Evolutionary conservation across 202 grass and related monocot genomes (phyloP), one percentile per base, ranked within the genome.

Genomic region (Zizania palustris): DNA sequence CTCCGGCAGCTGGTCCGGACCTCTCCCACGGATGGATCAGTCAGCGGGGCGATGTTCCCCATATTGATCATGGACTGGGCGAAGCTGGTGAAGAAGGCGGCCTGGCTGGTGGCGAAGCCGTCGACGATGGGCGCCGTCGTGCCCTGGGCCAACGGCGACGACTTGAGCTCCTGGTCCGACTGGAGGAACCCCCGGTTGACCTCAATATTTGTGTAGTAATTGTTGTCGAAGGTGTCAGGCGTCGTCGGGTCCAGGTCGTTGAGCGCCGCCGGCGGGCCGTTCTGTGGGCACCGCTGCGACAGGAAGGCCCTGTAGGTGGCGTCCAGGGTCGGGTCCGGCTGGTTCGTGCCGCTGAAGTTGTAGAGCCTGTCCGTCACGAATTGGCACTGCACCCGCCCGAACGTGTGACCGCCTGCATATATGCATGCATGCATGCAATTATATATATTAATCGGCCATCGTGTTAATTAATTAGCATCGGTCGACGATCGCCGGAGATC

Each of bases 141-240:
- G 0, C 62, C 57, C 44, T 12, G 73, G 11, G 73, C 72, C 18
- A 1, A 7, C 0, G 72, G 53, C 16, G 82, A 43, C 1, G 93
- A 91, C 66, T 85, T 83, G 69, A 97, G 84, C 54, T 84, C 84
- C 77, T 97, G 93, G 11, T 97, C 93, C 6, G 93, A 91, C 2
- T 22, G 63, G n/a, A 97, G 83, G 45, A 97, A 65, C 0, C 93
- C 93, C 3, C 85, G 49, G 49, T 75, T 85, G 11, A 3, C 81
- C 53, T 88, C 40, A 0, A 97, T 57, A 37, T 92, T 92, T 0
- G 78, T 57, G 64, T 82, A 97, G 90, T 97, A 97, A 64, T 69
- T 45, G 15, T 90, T 91, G 76, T 93, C 90, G 41, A 97, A 89
- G 15, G 45, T 37, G 51, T 87, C 11, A 0, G 90, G 88, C 0